Evolutionary conservation across 495 filamentous ascomycete species (phyloP), one percentile per base, ranked within the genome.

Genomic region (Pseudomonodictys pantanalensis): DNA sequence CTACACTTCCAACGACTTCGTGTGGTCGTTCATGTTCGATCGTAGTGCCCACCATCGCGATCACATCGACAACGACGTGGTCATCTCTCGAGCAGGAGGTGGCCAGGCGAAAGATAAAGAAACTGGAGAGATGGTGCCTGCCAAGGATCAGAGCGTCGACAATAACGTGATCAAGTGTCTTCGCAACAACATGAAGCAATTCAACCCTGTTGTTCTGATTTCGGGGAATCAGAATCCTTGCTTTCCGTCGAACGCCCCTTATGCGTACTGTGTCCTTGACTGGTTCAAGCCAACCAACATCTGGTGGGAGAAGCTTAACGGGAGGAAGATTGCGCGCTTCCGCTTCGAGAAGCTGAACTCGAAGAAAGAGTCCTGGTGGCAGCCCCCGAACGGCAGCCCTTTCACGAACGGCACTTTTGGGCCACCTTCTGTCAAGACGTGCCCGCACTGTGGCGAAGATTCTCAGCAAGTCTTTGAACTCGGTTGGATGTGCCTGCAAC

Each of bases 401-500:
- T 28, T 41, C 7, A 29, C 57, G 29, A 20, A 26, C 15, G 59
- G 59, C 5, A n/a, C 25, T 8, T 38, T 68, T 33, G 28, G 32
- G 8, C 45, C 59, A 6, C 53, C 63, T 4, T 1, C 57, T 2
- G 10, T 12, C 11, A 22, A 29, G 43, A 28, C 0, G 2, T 88
- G 85, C 57, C 2, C 10, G 3, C 17, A 0, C 6, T 87, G 85
- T 57, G 39, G 33, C 0, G 29, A 58, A 1, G 29, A 55, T 0
- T 81, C 73, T 26, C 64, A 65, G 4, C 74, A 75, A 17, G 58
- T 86, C 0, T 87, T 83, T 51, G 59, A 75, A 15, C 55, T 76
- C 57, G 86, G 85, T 0, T 95, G 87, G 87, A 81, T 85, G 56
- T 96, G 90, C 60, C 69, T 93, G 5, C 74, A 86, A 1, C 64